Conservation (phyloP, 768 basidiomycete genomes). For the Termitomyces sp. region DNA sequence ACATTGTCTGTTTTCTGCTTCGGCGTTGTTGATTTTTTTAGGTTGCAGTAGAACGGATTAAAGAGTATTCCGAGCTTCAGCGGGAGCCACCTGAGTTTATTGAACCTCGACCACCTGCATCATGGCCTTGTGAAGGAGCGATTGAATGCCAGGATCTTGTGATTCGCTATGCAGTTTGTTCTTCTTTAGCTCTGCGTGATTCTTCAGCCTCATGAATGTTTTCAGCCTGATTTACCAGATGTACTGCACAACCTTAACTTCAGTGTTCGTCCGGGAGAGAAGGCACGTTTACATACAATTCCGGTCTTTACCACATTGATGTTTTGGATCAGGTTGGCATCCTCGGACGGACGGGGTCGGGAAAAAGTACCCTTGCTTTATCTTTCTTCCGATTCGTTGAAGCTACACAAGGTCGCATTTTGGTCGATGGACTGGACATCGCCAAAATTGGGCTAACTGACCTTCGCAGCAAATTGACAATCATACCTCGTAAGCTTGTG, state of each 20-base stretch:
- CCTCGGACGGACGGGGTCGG: slow-evolving; percentile 66
- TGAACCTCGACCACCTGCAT: slow-evolving; percentile 74
- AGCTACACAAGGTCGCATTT: slow-evolving; percentile 66
- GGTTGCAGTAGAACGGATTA: slow-evolving; percentile 85
- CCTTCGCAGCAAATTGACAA: slow-evolving; percentile 66
- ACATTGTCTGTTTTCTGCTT: neutral
- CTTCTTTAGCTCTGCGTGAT: neutral
- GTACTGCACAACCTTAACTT: slow-evolving; percentile 81
- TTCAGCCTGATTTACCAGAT: slow-evolving; percentile 77
- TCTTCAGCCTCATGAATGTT: neutral
- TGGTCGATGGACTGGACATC: slow-evolving; percentile 77
- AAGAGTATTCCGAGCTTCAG: slow-evolving; percentile 80
- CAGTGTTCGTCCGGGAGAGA: slow-evolving; percentile 66
- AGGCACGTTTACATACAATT: slow-evolving; percentile 36
- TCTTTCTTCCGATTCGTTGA: slow-evolving; percentile 90
- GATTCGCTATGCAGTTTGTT: slow-evolving; percentile 70
- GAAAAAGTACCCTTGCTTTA: slow-evolving; percentile 74
- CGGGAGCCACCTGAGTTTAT: slow-evolving; percentile 80
- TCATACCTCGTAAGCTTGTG: slow-evolving; percentile 52
- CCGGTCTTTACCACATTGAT: neutral
- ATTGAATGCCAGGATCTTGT: slow-evolving; percentile 70
- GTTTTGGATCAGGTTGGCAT: slow-evolving; percentile 48
- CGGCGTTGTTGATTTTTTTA: neutral
- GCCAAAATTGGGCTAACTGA: slow-evolving; percentile 76
- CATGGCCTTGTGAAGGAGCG: slow-evolving; percentile 73